Evolutionary conservation across 202 grass and related monocot genomes (phyloP).

Genomic region (Sporobolus alterniflorus): DNA sequence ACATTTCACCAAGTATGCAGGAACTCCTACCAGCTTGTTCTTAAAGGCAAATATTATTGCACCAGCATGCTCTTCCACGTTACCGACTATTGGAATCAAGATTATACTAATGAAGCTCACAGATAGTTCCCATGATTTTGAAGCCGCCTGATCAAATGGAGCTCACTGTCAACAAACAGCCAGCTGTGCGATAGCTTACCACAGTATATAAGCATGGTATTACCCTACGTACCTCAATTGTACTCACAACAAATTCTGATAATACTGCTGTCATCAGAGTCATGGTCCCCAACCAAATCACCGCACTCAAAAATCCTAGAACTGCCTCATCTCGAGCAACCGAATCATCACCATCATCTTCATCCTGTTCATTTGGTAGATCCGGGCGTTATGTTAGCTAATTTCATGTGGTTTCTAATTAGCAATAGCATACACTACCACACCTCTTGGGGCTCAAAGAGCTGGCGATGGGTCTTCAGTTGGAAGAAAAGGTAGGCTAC

Average conservation of each 20-base stretch:
- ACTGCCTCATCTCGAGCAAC: constrained; percentile 61
- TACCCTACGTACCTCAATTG: constrained; percentile 73
- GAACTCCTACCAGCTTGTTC: constrained; percentile 69
- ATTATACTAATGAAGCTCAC: constrained; percentile 93
- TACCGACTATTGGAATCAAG: constrained; percentile 93
- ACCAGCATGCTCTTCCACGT: constrained; percentile 94
- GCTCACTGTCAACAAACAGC: background rate
- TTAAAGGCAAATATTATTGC: constrained; percentile 94
- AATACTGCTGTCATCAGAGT: constrained; percentile 71
- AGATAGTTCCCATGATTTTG: constrained; percentile 75
- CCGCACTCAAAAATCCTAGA: constrained; percentile 67
- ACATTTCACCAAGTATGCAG: background rate
- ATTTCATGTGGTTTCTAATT: constrained; percentile 7
- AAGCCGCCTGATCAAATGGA: constrained; percentile 55
- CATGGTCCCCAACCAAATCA: constrained; percentile 82
- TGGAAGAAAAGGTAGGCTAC: constrained; percentile 92
- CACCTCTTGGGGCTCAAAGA: constrained; percentile 88
- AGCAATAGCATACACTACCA: background rate
- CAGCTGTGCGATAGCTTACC: constrained; percentile 23
- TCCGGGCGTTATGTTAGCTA: background rate
- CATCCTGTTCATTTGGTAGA: constrained; percentile 24
- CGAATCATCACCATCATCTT: constrained; percentile 61
- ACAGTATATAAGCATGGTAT: background rate
- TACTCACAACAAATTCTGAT: constrained; percentile 87
- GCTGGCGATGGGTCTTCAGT: constrained; percentile 85